Base-by-base conservation (phyloP, 306 rosid genomes). In the Sphenostylis stenocarpa region DNA sequence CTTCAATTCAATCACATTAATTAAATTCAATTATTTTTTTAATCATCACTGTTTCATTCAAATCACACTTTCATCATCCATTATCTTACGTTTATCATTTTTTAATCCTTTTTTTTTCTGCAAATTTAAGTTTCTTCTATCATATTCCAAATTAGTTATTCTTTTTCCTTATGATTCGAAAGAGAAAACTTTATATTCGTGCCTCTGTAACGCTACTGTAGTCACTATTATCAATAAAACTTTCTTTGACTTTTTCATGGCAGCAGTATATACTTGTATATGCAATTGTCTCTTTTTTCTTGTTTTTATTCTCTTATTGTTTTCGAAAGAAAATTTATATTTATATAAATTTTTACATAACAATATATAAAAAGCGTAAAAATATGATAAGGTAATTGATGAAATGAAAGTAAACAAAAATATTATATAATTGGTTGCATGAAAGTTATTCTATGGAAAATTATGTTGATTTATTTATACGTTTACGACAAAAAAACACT, bases 91-190 rank as follows among this genome's bases (percentile, higher is more conserved):
- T n/a, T n/a, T n/a, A n/a, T n/a, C n/a, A n/a, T n/a, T n/a, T n/a
- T n/a, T n/a, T n/a, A n/a, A n/a, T n/a, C n/a, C n/a, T n/a, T n/a
- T n/a, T n/a, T n/a, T n/a, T n/a, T n/a, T n/a, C n/a, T n/a, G n/a
- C n/a, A n/a, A n/a, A n/a, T n/a, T n/a, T n/a, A n/a, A n/a, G n/a
- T n/a, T n/a, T n/a, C n/a, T n/a, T n/a, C n/a, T n/a, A n/a, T n/a
- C n/a, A n/a, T n/a, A n/a, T 19, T 36, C 48, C 70, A 36, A 64
- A 1, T 64, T 20, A 9, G 1, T 19, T 64, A 17, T 64, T 64
- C 70, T 64, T 64, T 64, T 64, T 11, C 70, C 17, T 7, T 64
- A 64, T 64, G 49, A 64, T 64, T 10, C 49, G 20, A 38, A 36
- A 3, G 31, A 38, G 49, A 64, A 64, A 36, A 49, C 11, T 38